Conservation (phyloP, 1,139 yeast species). For the Scheffersomyces parashehatae region DNA sequence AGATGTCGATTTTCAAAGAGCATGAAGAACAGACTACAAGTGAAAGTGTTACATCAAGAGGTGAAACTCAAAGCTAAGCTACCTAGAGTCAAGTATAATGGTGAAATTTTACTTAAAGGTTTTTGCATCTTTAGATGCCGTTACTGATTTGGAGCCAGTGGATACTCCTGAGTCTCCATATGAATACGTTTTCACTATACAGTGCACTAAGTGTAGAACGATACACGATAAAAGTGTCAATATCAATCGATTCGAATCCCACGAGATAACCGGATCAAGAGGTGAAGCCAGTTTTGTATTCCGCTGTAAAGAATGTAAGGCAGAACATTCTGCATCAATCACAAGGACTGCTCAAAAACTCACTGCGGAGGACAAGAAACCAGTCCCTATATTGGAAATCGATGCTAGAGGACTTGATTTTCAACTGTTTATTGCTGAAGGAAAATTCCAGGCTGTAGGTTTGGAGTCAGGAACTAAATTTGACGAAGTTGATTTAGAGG, state of each 20-base stretch:
- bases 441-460: constrained; percentile 65
- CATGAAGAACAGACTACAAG: too few species aligned
- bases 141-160: constrained; percentile 62
- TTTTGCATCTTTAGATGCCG: constrained; percentile 61
- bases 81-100: constrained; percentile 19
- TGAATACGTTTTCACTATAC: constrained; percentile 71
- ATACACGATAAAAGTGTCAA: constrained; percentile 71
- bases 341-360: constrained; percentile 31
- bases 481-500: constrained; percentile 68
- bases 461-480: constrained; percentile 53
- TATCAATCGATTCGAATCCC: constrained; percentile 62
- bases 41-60: too few species aligned
- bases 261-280: constrained; percentile 68
- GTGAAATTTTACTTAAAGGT: constrained; percentile 49
- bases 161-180: constrained; percentile 65
- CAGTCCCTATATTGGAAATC: constrained; percentile 58
- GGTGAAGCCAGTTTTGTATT: constrained; percentile 86
- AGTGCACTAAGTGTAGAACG: constrained; percentile 82
- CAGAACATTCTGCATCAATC: constrained; percentile 41
- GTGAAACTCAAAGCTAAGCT: not conserved
- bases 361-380: constrained; percentile 28
- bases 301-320: constrained; percentile 69
- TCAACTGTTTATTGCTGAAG: constrained; percentile 66
- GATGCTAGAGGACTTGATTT: constrained; percentile 88
- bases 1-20: too few species aligned